Evolutionary conservation across 306 rosid species (phyloP).

Genomic region (Sicyos edulis): DNA sequence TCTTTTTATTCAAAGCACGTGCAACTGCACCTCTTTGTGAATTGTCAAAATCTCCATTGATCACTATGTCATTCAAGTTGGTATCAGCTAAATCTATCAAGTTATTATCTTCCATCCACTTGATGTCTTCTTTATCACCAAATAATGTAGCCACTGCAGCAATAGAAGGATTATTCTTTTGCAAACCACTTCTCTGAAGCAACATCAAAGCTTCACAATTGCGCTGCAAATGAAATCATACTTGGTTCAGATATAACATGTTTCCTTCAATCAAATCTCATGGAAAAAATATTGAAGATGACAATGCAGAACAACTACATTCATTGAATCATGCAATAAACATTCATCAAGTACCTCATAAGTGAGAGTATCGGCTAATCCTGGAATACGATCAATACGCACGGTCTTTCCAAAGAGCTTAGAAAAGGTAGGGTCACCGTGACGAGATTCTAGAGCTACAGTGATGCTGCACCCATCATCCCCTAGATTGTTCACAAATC

Average conservation of each 20-base stretch:
- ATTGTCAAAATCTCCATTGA: constrained; percentile 38
- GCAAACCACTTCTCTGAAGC: constrained; percentile 71
- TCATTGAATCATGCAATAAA: constrained; percentile 8
- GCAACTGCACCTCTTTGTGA: constrained; percentile 59
- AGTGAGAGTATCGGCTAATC: constrained; percentile 79
- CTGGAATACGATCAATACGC: constrained; percentile 74
- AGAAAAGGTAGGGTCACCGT: constrained; percentile 78
- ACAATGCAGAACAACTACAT: not conserved
- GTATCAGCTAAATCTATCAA: constrained; percentile 50
- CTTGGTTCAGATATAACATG: constrained; percentile 9
- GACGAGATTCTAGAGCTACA: constrained; percentile 69
- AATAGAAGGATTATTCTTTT: constrained; percentile 65
- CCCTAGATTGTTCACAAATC: constrained; percentile 64
- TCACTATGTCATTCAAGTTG: constrained; percentile 27
- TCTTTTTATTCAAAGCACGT: constrained; percentile 58
- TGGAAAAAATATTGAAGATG: not conserved
- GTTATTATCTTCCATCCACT: constrained; percentile 53
- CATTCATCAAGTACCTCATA: constrained; percentile 52
- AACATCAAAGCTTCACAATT: constrained; percentile 83
- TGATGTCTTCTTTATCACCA: constrained; percentile 62
- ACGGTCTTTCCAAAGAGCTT: constrained; percentile 72
- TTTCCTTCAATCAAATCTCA: not conserved
- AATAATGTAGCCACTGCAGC: constrained; percentile 63
- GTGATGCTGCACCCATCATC: constrained; percentile 68
- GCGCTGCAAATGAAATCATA: constrained; percentile 42